Base-by-base conservation (phyloP, 345 rosid species). In the Luvunga scandens region DNA sequence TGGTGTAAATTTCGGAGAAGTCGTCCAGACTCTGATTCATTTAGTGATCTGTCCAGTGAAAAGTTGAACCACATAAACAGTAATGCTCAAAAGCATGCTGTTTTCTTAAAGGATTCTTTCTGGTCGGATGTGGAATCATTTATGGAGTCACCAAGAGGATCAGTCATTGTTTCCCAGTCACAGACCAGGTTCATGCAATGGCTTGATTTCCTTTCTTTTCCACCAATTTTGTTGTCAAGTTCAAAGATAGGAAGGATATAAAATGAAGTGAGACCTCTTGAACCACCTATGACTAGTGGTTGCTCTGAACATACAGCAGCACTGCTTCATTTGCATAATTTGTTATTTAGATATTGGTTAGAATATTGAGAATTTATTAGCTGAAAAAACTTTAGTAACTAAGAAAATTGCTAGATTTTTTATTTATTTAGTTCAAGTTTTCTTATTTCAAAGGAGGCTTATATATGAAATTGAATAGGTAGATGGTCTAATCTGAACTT, bases 81-180 rank as follows among this genome's bases (percentile, higher is more conserved):
- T 25, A 22, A 66, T 72, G 71, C 82, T 53, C 71, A 66, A 75
- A 83, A 69, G 73, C 85, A 78, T 82, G 83, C 82, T 59, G 8
- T 79, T 27, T 90, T 91, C 83, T 79, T 77, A 2, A 69, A 81
- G 61, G 84, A 86, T 79, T 82, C 83, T 9, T 87, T 90, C 75
- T 89, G 97, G 98, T 78, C 75, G 14, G 89, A 87, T 24, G 56
- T 92, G 84, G 89, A 90, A 74, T 83, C 87, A 73, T 93, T 89
- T 83, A 73, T 92, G 63, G 60, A 81, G 78, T 84, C 94, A 31
- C 78, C 81, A 48, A 83, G 76, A 80, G 99, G 94, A 73, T 88
- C 83, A 9, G 78, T 55, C 50, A 22, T 81, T 82, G 86, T 92
- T 73, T 24, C 87, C 66, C 85, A 79, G 81, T 88, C 97, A 28